These are phyloP conservation scores for Russula abietina DNA, from an alignment of 768 basidiomycete genomes.

Conservation along the genomic window DNA sequence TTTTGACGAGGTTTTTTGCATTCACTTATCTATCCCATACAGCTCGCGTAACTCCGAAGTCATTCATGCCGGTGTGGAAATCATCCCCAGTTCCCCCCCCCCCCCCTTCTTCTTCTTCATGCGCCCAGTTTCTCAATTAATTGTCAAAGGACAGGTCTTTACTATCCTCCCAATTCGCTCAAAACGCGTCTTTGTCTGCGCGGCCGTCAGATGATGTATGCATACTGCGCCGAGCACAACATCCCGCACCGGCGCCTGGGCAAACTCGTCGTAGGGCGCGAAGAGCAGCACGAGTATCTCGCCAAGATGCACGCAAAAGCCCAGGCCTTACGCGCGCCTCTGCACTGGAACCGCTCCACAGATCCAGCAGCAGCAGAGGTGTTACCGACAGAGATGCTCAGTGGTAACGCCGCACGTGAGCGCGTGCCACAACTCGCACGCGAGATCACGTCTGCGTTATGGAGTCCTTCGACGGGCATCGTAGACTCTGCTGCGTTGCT, in stretches of 20 bases:
- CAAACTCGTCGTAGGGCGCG: conserved; percentile 83
- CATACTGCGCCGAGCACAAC: conserved; percentile 54
- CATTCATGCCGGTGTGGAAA: conserved; percentile 69
- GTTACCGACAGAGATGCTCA: conserved; percentile 63
- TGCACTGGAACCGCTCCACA: conserved; percentile 30
- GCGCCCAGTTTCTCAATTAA: neutral
- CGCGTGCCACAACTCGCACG: conserved; percentile 80
- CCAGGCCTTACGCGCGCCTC: conserved; percentile 46
- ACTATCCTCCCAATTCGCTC: conserved; percentile 76
- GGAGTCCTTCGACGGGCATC: conserved; percentile 86
- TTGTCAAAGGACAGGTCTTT: conserved; percentile 55
- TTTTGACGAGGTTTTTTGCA: conserved; percentile 4
- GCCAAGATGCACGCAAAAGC: conserved; percentile 62
- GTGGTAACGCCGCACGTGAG: conserved; percentile 56
- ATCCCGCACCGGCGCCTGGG: conserved; percentile 72
- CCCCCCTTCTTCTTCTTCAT: neutral
- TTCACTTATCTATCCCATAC: conserved; percentile 28
- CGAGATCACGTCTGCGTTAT: conserved; percentile 66
- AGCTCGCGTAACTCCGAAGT: conserved; percentile 92
- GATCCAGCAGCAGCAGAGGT: conserved; percentile 35
- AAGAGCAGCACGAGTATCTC: conserved; percentile 64
- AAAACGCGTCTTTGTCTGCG: conserved; percentile 84
- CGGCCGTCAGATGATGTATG: conserved; percentile 79
- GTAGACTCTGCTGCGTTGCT: conserved; percentile 82
- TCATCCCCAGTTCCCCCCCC: neutral